Conservation (phyloP, 345 rosid genomes). For the Populus alba region DNA sequence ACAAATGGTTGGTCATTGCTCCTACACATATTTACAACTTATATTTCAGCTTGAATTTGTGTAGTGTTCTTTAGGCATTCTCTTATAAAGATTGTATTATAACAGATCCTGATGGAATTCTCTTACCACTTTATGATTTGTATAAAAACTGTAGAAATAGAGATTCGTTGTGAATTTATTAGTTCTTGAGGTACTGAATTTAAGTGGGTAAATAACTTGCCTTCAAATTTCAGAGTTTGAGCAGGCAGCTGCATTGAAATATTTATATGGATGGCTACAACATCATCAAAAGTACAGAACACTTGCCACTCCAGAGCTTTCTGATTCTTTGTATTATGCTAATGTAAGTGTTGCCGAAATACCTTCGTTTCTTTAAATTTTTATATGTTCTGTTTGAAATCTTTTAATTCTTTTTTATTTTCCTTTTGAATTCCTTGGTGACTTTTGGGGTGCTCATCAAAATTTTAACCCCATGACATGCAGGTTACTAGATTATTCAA, state of each 20-base stretch:
- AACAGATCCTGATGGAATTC: neutral
- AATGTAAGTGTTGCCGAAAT: slow-evolving; percentile 56
- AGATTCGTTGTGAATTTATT: neutral
- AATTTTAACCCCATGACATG: neutral
- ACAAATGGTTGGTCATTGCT: slow-evolving; percentile 76
- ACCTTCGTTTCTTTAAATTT: neutral
- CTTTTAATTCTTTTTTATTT: neutral
- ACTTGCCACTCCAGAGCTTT: slow-evolving; percentile 61
- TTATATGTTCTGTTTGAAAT: neutral
- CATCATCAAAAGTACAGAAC: slow-evolving; percentile 84
- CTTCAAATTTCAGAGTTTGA: slow-evolving; percentile 68
- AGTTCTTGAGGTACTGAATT: neutral
- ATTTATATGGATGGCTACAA: slow-evolving; percentile 84
- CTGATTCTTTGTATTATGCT: slow-evolving; percentile 68
- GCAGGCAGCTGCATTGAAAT: slow-evolving; percentile 91
- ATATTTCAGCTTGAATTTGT: neutral
- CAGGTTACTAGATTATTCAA: slow-evolving; percentile 80
- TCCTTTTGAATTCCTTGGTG: neutral
- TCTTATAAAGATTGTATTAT: neutral
- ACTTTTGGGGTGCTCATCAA: neutral
- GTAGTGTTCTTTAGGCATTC: neutral
- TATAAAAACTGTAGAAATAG: slow-evolving; percentile 2
- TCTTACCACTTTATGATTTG: neutral
- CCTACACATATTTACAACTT: neutral
- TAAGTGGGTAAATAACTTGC: neutral